These are phyloP conservation scores for Capronia coronata DNA, from an alignment of 2,329 filamentous ascomycete genomes.

Conservation along the genomic window DNA sequence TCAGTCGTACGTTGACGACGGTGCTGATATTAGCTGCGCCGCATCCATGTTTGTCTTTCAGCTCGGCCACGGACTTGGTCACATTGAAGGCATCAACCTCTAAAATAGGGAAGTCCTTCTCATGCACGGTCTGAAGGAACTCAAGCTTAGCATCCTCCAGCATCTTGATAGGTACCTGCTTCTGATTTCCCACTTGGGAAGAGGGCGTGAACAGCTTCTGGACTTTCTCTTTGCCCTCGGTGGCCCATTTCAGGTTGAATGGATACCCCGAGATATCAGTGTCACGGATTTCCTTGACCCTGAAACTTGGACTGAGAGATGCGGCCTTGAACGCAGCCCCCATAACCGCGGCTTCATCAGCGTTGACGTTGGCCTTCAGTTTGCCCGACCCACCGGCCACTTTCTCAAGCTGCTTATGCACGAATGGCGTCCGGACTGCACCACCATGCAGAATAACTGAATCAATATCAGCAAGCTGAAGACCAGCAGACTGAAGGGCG, in stretches of 20 bases:
- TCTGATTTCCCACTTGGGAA: slow-evolving; percentile 69
- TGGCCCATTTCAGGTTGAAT: slow-evolving; percentile 67
- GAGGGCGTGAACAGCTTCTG: slow-evolving; percentile 77
- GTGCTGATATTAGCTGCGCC: slow-evolving; percentile 69
- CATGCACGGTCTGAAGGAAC: slow-evolving; percentile 66
- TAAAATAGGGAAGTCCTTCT: slow-evolving; percentile 55
- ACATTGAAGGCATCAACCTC: slow-evolving; percentile 74
- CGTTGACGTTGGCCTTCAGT: slow-evolving; percentile 88
- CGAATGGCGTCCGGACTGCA: slow-evolving; percentile 82
- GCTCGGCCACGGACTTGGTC: slow-evolving; percentile 69
- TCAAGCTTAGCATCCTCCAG: slow-evolving; percentile 71
- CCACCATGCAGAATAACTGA: slow-evolving; percentile 93
- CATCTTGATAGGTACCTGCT: slow-evolving; percentile 79
- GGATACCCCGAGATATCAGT: slow-evolving; percentile 70
- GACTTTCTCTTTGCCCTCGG: slow-evolving; percentile 63
- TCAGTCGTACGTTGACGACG: slow-evolving; percentile 69
- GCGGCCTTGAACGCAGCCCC: slow-evolving; percentile 93
- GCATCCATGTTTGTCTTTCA: slow-evolving; percentile 75
- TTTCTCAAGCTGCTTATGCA: slow-evolving; percentile 80
- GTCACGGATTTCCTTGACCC: slow-evolving; percentile 90
- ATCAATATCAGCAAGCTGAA: slow-evolving; percentile 70
- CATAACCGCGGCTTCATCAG: slow-evolving; percentile 92
- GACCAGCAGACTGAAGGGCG: slow-evolving; percentile 65
- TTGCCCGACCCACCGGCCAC: slow-evolving; percentile 66
- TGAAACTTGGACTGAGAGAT: slow-evolving; percentile 86